Percentiles rank a stretch among this genome's conserved stretches.
These are phyloP conservation scores for Ogataea sp. DNA, from an alignment of 805 yeast genomes.

Conservation along the genomic window DNA sequence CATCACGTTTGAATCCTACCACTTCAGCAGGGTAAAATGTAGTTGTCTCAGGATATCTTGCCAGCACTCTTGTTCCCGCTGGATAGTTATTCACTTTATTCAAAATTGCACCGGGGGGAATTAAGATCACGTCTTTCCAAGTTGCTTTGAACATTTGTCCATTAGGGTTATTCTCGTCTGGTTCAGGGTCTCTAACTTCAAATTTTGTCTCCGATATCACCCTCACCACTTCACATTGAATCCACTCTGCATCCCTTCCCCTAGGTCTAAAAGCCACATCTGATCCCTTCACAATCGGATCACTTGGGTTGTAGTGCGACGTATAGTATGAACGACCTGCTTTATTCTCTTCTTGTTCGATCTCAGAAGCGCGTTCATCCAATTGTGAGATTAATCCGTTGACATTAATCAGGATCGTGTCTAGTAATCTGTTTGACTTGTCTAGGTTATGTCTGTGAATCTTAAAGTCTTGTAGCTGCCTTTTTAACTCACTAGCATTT, in stretches of 20 bases:
- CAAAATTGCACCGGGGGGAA: constrained; percentile 40
- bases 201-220: constrained; percentile 42
- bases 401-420: constrained; percentile 37
- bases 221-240: constrained; percentile 82
- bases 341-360: too few species aligned
- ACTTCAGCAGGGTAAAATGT: constrained; percentile 95
- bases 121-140: constrained; percentile 69
- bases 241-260: constrained; percentile 82
- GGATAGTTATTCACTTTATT: constrained; percentile 47
- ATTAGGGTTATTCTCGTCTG: constrained; percentile 85
- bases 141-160: constrained; percentile 81
- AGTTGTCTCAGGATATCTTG: constrained; percentile 95
- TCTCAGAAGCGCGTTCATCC: constrained; percentile 4
- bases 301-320: constrained; percentile 55
- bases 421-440: constrained; percentile 36
- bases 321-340: constrained; percentile 22
- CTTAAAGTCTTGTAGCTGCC: constrained; percentile 28
- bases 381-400: constrained; percentile 31
- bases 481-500: constrained; percentile 19
- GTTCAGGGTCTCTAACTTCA: constrained; percentile 97
- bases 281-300: constrained; percentile 53
- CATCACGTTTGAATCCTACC: constrained; percentile 65
- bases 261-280: constrained; percentile 83
- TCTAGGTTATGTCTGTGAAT: constrained; percentile 53
- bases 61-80: constrained; percentile 74